Conservation (phyloP, 257 asterid species). For the Ajuga chamaepitys region DNA sequence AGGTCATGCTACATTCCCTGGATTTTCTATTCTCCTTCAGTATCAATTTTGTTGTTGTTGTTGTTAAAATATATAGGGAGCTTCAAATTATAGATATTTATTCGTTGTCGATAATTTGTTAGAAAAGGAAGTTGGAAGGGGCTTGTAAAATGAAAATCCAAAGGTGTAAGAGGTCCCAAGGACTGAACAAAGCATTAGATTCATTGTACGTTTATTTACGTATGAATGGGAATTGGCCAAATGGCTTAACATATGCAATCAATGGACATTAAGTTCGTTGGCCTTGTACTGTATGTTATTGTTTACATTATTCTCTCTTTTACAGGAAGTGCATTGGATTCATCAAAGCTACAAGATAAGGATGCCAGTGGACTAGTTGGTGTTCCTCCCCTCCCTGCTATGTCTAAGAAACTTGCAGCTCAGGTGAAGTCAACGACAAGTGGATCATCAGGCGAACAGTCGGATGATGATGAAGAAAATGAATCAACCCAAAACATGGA, state of each 20-base stretch:
- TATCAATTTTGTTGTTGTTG: neutral
- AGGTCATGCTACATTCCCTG: neutral
- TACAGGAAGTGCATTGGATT: slow-evolving; percentile 39
- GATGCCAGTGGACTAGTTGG: slow-evolving; percentile 47
- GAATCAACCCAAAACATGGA: slow-evolving; percentile 53
- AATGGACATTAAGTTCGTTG: neutral
- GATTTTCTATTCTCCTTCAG: neutral
- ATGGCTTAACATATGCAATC: neutral
- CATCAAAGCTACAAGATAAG: slow-evolving; percentile 47
- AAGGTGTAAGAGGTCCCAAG: neutral
- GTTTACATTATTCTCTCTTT: neutral
- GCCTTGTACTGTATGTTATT: neutral
- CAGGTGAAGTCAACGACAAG: slow-evolving; percentile 81
- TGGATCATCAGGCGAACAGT: slow-evolving; percentile 83
- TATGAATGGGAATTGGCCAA: neutral
- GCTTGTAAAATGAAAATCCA: neutral
- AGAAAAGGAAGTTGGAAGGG: neutral
- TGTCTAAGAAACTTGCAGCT: slow-evolving; percentile 41
- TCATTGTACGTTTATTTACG: neutral
- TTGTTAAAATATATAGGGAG: neutral
- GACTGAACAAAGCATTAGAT: slow-evolving; percentile 5
- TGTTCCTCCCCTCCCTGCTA: slow-evolving; percentile 48
- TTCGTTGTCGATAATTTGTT: neutral
- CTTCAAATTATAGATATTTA: neutral
- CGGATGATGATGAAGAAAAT: slow-evolving; percentile 88